phyloP scores from a whole-genome alignment of 75 land plant genomes.

The Isoetes taiwanensis region DNA sequence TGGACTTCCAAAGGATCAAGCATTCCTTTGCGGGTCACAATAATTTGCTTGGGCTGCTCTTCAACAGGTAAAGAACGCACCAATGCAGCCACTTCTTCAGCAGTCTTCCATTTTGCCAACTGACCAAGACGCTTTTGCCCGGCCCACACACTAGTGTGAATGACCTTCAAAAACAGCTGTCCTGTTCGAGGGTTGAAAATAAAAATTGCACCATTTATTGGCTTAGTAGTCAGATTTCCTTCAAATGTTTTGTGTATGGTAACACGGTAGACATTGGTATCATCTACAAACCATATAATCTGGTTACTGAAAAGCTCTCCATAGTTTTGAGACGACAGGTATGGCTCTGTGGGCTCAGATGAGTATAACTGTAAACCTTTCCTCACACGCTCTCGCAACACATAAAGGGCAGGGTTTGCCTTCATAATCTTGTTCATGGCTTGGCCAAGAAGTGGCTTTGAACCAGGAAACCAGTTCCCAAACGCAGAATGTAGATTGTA shows the following conservation, averaged over 20 bases:
- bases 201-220: constrained; percentile 98
- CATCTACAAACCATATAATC: constrained; percentile 99
- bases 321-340: constrained; percentile 95
- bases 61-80: constrained; percentile 95
- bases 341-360: constrained; percentile 99
- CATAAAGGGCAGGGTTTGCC: constrained; percentile 99
- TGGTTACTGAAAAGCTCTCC: constrained; percentile 99
- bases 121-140: constrained; percentile 99
- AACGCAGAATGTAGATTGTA: constrained; percentile 96
- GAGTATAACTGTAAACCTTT: constrained; percentile 97
- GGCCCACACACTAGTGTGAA: constrained; percentile 99
- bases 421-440: constrained; percentile 99
- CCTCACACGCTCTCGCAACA: constrained; percentile 86
- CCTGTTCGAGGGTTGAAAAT: constrained; percentile 98
- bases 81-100: constrained; percentile 98
- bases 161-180: constrained; percentile 97
- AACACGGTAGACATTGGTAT: constrained; percentile 98
- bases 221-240: constrained; percentile 98
- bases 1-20: constrained; percentile 98
- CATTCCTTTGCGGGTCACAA: constrained; percentile 99
- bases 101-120: constrained; percentile 99
- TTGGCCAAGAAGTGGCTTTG: constrained; percentile 88
- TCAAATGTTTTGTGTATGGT: constrained; percentile 99
- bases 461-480: constrained; percentile 99
- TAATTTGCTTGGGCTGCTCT: constrained; percentile 98